Base-by-base conservation (phyloP, 2,329 filamentous ascomycete genomes). In the Cladosporium sp. region DNA sequence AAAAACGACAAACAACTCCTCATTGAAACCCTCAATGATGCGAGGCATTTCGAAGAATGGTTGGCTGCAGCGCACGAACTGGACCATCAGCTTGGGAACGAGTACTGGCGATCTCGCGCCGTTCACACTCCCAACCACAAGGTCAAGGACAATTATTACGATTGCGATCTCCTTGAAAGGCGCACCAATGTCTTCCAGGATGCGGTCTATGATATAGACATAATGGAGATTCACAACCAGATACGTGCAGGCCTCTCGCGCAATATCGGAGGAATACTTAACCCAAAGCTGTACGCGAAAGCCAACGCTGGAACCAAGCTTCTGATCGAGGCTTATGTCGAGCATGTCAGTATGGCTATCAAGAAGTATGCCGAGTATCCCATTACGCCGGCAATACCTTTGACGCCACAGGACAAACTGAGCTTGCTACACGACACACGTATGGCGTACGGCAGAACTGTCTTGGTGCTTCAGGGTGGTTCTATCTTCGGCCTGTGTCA, bases 401-500 rank as follows among this genome's bases (percentile, higher is more conserved):
- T 49, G 4, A 49, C 51, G 38, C 30, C 54, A 30, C 88, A 92
- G 75, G 85, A 85, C 59, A 96, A 96, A 76, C 78, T 96, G 58
- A 90, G 96, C 74, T 84, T 95, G 59, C 80, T 96, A 55, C 89
- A 94, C 67, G 90, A 96, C 73, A 91, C 91, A 9, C 82, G 92
- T 11, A 90, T 94, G 71, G 90, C 91, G 0, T 95, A 96, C 74
- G 93, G 92, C 9, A 82, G 92, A 64, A 94, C 88, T 58, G 92
- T 89, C 0, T 80, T 97, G 22, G 88, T 97, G 4, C 75, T 97
- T 1, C 92, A 97, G 72, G 92, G 92, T 50, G 92, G 93, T 14
- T 89, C 91, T 42, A 93, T 96, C 59, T 96, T 97, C 68, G 92
- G 92, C 1, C 76, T 96, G 9, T 96, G 90, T 67, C 93, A 97